These are phyloP conservation scores for Volvariella surrecta DNA, from an alignment of 1,284 basidiomycete species.

Conservation along the genomic window DNA sequence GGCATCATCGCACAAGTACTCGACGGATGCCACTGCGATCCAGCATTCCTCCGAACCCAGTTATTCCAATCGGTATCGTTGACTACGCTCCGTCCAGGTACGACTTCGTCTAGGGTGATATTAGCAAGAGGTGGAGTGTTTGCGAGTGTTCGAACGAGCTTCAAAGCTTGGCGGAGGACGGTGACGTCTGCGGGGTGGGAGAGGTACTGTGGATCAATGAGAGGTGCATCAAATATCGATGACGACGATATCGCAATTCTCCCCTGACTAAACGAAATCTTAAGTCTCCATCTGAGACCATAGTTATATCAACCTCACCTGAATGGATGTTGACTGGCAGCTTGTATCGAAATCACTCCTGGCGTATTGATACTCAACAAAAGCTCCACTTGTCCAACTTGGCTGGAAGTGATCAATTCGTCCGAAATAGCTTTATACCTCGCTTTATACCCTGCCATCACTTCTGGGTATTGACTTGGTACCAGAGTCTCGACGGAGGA, in stretches of 20 bases:
- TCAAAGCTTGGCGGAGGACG: conserved; percentile 51
- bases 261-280: conserved; percentile 16
- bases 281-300: not conserved
- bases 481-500: conserved; percentile 25
- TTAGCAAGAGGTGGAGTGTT: conserved; percentile 28
- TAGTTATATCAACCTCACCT: conserved; percentile 20
- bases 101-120: conserved; percentile 26
- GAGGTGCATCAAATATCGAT: conserved; percentile 28
- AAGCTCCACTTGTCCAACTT: conserved; percentile 55
- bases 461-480: conserved; percentile 37
- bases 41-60: conserved; percentile 27
- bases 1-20: conserved; percentile 39
- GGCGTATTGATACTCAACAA: conserved; percentile 46
- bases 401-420: conserved; percentile 25
- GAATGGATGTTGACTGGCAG: conserved; percentile 61
- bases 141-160: conserved; percentile 39
- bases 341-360: conserved; percentile 46
- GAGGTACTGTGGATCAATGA: conserved; percentile 39
- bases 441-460: conserved; percentile 54
- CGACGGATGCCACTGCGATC: conserved; percentile 40
- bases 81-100: conserved; percentile 29
- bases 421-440: conserved; percentile 46
- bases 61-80: conserved; percentile 39
- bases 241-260: conserved; percentile 28
- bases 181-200: conserved; percentile 42